Percentiles rank a stretch among this genome's conserved stretches.
Evolutionary conservation across 768 basidiomycete species (phyloP).

Genomic region (Pleurotus cornucopiae): DNA sequence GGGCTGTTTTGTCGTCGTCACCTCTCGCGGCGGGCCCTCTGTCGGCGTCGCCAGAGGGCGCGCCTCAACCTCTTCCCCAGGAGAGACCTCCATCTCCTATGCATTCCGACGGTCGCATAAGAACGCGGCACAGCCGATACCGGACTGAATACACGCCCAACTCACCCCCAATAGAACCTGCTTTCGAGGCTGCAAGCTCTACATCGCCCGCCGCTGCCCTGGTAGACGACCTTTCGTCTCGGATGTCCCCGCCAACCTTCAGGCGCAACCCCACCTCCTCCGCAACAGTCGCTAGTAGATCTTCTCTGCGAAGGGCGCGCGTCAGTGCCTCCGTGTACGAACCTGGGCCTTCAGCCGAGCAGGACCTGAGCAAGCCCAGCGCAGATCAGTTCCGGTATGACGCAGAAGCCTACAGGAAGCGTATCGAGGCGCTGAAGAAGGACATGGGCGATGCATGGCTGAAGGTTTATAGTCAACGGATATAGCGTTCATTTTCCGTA

Average conservation of each 20-base stretch:
- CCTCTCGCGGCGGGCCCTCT: background rate
- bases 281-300: conserved; percentile 33
- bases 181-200: conserved; percentile 11
- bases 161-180: conserved; percentile 14
- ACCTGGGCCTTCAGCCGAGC: conserved; percentile 28
- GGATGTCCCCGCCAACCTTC: conserved; percentile 13
- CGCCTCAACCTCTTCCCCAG: background rate
- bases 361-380: conserved; percentile 19
- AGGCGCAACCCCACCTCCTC: conserved; percentile 17
- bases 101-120: conserved; percentile 11
- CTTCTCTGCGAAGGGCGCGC: conserved; percentile 45
- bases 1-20: background rate
- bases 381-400: conserved; percentile 18
- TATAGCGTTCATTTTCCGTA: background rate
- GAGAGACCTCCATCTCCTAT: background rate
- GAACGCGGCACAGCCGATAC: conserved; percentile 43
- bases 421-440: conserved; percentile 76
- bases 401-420: conserved; percentile 70
- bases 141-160: conserved; percentile 42
- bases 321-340: conserved; percentile 65
- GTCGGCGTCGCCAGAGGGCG: background rate
- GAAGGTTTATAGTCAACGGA: conserved; percentile 74
- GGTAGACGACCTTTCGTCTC: conserved; percentile 11
- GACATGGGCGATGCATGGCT: conserved; percentile 92
- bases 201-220: conserved; percentile 12